Percentiles rank a stretch among this genome's conserved stretches.
phyloP scores from a whole-genome alignment of 2,329 filamentous ascomycete species.

The Penicillium freii region DNA sequence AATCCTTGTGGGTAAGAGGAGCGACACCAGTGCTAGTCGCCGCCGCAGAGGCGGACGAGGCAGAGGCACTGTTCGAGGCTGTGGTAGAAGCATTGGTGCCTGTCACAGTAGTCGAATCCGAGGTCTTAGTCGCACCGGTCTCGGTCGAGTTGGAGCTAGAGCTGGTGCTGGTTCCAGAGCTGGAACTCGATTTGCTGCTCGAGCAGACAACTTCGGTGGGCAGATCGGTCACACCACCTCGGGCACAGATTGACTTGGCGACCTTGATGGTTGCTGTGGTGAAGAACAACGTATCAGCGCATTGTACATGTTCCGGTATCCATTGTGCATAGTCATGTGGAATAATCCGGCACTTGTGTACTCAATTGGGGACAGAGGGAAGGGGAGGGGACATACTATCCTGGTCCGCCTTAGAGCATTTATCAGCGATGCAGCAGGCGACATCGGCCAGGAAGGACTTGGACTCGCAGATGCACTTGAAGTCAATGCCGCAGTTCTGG shows the following conservation, averaged over 20 bases:
- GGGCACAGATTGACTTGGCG: conserved; percentile 40
- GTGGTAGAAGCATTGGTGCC: conserved; percentile 13
- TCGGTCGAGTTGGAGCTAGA: neutral
- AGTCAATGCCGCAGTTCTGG: conserved; percentile 43
- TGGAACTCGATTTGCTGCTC: neutral
- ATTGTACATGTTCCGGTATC: neutral
- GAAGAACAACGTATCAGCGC: neutral
- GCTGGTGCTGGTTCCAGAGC: neutral
- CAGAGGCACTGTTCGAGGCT: conserved; percentile 10
- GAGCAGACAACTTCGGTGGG: conserved; percentile 34
- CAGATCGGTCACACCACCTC: conserved; percentile 38
- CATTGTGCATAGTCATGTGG: neutral
- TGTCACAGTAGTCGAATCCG: conserved; percentile 14
- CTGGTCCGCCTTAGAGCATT: conserved; percentile 47
- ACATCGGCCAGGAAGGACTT: conserved; percentile 49
- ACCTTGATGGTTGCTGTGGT: conserved; percentile 34
- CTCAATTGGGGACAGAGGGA: neutral
- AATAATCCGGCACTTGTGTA: neutral
- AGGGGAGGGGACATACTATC: conserved; percentile 29
- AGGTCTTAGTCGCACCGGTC: conserved; percentile 17
- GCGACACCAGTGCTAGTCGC: conserved; percentile 28
- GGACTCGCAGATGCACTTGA: conserved; percentile 51
- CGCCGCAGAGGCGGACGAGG: conserved; percentile 23
- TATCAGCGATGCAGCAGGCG: conserved; percentile 49
- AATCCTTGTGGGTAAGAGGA: conserved; percentile 23